Percentiles rank a stretch among this genome's conserved stretches.
Conservation (phyloP, 495 filamentous ascomycete species). For the Mycothermus thermophilus region DNA sequence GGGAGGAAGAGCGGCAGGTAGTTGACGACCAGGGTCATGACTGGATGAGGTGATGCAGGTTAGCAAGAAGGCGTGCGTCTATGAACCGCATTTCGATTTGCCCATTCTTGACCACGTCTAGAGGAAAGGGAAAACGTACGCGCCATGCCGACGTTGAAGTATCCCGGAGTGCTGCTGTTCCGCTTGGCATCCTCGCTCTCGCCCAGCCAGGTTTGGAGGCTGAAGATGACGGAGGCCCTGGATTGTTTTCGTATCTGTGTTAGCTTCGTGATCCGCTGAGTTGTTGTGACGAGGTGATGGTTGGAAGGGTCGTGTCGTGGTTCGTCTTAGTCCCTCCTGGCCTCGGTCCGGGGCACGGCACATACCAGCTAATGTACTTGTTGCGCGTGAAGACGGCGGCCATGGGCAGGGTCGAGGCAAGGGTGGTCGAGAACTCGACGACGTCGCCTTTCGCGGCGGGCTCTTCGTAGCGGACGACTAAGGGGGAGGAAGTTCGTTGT, state of each 20-base stretch:
- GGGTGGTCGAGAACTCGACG: slow-evolving; percentile 45
- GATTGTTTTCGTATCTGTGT: background rate
- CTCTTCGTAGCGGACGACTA: slow-evolving; percentile 40
- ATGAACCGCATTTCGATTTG: background rate
- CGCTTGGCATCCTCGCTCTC: slow-evolving; percentile 66
- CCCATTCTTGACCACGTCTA: too few species aligned
- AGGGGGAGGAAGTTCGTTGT: too few species aligned
- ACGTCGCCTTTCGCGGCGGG: slow-evolving; percentile 31
- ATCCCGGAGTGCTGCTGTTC: slow-evolving; percentile 55
- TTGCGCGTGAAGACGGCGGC: slow-evolving; percentile 88
- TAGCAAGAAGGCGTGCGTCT: slow-evolving; percentile 6
- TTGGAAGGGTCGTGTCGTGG: background rate
- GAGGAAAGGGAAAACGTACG: slow-evolving; percentile 46
- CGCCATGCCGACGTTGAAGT: slow-evolving; percentile 76
- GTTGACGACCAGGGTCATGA: slow-evolving; percentile 66
- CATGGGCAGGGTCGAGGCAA: slow-evolving; percentile 82
- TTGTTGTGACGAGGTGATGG: background rate
- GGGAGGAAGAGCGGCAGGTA: slow-evolving; percentile 81
- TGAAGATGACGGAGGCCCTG: slow-evolving; percentile 74
- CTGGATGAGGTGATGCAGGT: slow-evolving; percentile 25
- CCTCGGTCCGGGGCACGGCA: too few species aligned
- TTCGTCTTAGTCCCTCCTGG: too few species aligned
- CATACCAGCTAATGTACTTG: slow-evolving; percentile 82
- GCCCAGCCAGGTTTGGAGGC: slow-evolving; percentile 72
- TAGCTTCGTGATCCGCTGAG: background rate